phyloP scores from a whole-genome alignment of 108 stramenopile species.

The Fragilariopsis cylindrus region DNA sequence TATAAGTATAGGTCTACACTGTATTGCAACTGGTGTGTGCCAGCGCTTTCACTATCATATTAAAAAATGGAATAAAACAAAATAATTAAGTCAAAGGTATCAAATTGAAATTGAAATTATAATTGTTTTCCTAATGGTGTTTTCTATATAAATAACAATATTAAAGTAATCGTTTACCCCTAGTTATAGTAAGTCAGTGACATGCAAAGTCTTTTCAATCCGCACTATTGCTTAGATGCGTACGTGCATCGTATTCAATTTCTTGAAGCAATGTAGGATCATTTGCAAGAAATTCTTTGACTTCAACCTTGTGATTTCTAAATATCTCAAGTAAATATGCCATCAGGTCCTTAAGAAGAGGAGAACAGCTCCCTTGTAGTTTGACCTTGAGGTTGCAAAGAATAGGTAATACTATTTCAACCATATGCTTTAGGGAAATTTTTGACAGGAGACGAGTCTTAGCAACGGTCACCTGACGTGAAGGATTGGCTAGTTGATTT shows the following conservation, averaged over 20 bases:
- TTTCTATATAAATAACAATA: too few species aligned
- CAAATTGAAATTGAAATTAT: too few species aligned
- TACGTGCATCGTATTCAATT: constrained; percentile 77
- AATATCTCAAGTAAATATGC: constrained; percentile 78
- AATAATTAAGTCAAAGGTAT: too few species aligned
- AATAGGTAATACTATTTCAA: constrained; percentile 91
- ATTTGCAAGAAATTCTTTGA: constrained; percentile 77
- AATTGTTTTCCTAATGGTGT: too few species aligned
- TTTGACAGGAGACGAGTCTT: constrained; percentile 84
- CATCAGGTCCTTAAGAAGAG: constrained; percentile 85
- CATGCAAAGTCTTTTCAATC: neutral
- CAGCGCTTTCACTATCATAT: too few species aligned
- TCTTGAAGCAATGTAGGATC: constrained; percentile 83
- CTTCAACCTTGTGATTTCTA: constrained; percentile 75
- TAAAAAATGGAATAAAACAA: too few species aligned
- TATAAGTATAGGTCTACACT: too few species aligned
- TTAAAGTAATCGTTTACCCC: too few species aligned
- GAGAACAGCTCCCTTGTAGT: constrained; percentile 81
- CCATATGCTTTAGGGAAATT: constrained; percentile 87
- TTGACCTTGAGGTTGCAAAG: constrained; percentile 85
- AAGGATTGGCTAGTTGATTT: constrained; percentile 46
- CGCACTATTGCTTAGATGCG: neutral
- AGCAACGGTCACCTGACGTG: constrained; percentile 62
- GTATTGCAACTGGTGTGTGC: too few species aligned
- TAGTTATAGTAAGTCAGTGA: too few species aligned